Evolutionary conservation across 139 green algal species (phyloP), one percentile per base, ranked within the genome.

Genomic region (Chlorella ohadii): DNA sequence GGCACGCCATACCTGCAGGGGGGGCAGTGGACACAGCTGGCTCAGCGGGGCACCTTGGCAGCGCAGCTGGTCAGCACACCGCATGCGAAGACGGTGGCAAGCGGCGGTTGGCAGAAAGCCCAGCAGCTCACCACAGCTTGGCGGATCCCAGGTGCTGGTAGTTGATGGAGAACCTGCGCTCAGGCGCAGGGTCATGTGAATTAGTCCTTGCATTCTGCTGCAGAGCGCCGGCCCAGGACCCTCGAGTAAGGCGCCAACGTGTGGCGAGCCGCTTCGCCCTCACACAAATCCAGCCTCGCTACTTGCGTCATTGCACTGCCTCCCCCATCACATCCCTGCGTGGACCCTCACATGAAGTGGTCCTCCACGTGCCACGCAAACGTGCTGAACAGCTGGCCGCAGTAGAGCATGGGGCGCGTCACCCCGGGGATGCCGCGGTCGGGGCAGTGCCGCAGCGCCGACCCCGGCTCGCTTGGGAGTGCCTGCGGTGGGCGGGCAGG

Each of bases 351-450:
- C 41, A 98, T 88, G 88, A 94, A 95, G 84, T 98, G 95, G 86
- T 98, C 96, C 87, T 98, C 96, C n/a, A 97, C 91, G 80, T 98
- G 96, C 96, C 96, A 98, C 27, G 87, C 92, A 84, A 98, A 98
- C 38, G 91, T 94, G 81, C 88, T 87, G 82, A 96, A 97, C n/a
- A 97, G 88, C 90, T 94, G 96, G 59, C 95, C 96, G 17, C 96
- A 86, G 89, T 98, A 98, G 82, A 98, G 87, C 94, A 97, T 97
- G 65, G 96, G 95, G 25, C 75, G 81, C 27, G 92, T 96, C 11
- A 98, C 84, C 2, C 95, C 95, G 31, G 92, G 87, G 38, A 92
- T 83, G 34, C 41, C 17, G n/a, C 27, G 27, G 25, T 19, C 25
- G 39, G 59, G 4, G 82, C 82, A 86, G 67, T 41, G 36, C 5